Evolutionary conservation across 495 filamentous ascomycete species (phyloP), one percentile per base, ranked within the genome.

Genomic region (Neurospora terricola): DNA sequence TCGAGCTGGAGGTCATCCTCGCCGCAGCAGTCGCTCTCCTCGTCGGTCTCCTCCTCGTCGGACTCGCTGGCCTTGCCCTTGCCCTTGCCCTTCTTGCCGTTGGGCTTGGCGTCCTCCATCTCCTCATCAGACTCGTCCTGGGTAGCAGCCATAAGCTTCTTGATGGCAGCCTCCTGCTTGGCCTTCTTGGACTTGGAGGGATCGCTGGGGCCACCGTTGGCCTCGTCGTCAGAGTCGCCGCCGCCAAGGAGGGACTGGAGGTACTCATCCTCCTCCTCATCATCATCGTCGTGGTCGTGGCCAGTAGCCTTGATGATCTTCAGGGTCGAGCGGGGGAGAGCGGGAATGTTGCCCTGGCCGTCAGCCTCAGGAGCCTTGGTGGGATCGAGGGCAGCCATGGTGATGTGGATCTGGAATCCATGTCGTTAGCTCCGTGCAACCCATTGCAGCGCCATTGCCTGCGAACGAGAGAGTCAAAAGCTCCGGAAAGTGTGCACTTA

Each of bases 351-450:
- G 73, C 85, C 84, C 42, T 87, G 87, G 42, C 88, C 86, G 72
- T 90, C 88, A 70, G 87, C 87, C 74, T 92, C 88, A 45, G 92
- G 89, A 68, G 84, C 86, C 74, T 92, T 91, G 77, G 89, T 92
- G 40, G 96, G 96, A 81, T 99, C 94, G 77, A 99, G 90, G 77
- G 96, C 96, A 77, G 96, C 96, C 96, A 99, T 99, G 78, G 93
- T 98, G 76, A 99, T 91, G 77, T 93, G 94, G 84, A 97, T 94
- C 94, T 97, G 76, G 16, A 21, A 39, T 62, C 27, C 3, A 7
- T 68, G n/a, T 21, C 16, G 54, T 76, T 66, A 75, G 74, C n/a
- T 18, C 12, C 12, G 45, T 38, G 69, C 36, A 76, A 72, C 14
- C 23, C 14, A 36, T 30, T 71, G 30, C 2, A 34, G 16, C 66